A percentile compares a stretch with the other conserved stretches of the same genome.
These are phyloP conservation scores for Skeletonema tropicum DNA, from an alignment of 108 stramenopile species.

Conservation along the genomic window DNA sequence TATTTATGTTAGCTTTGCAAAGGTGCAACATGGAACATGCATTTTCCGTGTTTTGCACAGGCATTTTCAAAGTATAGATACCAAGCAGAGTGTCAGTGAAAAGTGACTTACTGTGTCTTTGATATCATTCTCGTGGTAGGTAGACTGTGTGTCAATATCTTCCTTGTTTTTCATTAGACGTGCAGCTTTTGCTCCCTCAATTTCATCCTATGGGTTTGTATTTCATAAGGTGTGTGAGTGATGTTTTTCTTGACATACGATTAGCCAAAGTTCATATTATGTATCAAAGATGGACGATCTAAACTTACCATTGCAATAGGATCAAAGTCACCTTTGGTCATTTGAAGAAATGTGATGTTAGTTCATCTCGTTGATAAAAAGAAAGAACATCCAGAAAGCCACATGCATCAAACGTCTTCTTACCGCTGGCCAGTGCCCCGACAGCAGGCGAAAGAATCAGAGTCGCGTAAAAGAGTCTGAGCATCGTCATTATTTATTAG, in stretches of 20 bases:
- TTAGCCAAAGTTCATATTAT: background rate
- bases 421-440: constrained; percentile 5
- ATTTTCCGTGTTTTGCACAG: background rate
- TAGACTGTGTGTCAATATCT: constrained; percentile 47
- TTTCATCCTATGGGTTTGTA: constrained; percentile 20
- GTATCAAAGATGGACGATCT: background rate
- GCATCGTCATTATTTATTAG: background rate
- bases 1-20: too few relatives aligned
- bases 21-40: too few relatives aligned
- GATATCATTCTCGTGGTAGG: constrained; percentile 43
- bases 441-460: constrained; percentile 7
- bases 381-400: background rate
- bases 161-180: constrained; percentile 47
- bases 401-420: background rate
- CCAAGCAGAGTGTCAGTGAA: too few relatives aligned
- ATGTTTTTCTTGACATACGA: background rate
- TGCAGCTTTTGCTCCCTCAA: constrained; percentile 39
- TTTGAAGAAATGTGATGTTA: background rate
- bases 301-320: constrained; percentile 33
- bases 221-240: background rate
- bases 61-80: background rate
- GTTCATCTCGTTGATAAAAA: background rate
- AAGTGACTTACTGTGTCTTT: constrained; percentile 30
- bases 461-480: background rate
- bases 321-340: constrained; percentile 8